Base-by-base conservation (phyloP, 371 early-diverging fungal genomes). In the Dichotomocladium elegans region DNA sequence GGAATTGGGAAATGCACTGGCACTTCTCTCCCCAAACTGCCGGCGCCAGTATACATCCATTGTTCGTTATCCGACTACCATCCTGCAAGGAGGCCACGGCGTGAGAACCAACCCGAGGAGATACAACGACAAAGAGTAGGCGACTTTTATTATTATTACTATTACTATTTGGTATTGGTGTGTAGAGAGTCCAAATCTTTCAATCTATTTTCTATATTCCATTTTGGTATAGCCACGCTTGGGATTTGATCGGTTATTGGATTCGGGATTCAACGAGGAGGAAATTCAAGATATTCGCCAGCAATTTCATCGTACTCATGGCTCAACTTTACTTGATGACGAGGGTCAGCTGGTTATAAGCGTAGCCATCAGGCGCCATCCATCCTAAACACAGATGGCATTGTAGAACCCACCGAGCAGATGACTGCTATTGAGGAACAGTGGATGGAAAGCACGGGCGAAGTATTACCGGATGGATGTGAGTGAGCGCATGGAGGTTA, bases 181-280 rank as follows among this genome's bases (percentile, higher is more conserved):
- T 15, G 5, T 7, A 11, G 21, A 37, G 14, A n/a, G 15, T 52
- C 31, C 43, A 27, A 53, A 14, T n/a, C 5, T 15, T 17, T 37
- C 17, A n/a, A 37, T 4, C 9, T 37, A 7, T 37, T 14, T 12
- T 9, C n/a, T 4, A 15, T 37, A 21, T 9, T 7, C 9, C 0
- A 4, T 17, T 35, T 12, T 0, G n/a, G 7, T 9, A 37, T 25
- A 43, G 4, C 80, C 80, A 28, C 53, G 80, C 12, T 60, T 73
- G 24, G 89, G 86, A 1, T 87, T 89, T 60, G 87, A 89, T 60
- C 67, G 89, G 15, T 55, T 89, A 44, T 61, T 81, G 43, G 87
- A 89, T 50, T 71, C 86, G 12, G 89, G 89, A 0, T 85, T 87
- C 54, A 80, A 85, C 33, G 77, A 79, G 30, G 81, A 86, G 37